Evolutionary conservation across 192 early-diverging fungal species (phyloP), one percentile per base, ranked within the genome.

Genomic region (Mortierella antarctica): DNA sequence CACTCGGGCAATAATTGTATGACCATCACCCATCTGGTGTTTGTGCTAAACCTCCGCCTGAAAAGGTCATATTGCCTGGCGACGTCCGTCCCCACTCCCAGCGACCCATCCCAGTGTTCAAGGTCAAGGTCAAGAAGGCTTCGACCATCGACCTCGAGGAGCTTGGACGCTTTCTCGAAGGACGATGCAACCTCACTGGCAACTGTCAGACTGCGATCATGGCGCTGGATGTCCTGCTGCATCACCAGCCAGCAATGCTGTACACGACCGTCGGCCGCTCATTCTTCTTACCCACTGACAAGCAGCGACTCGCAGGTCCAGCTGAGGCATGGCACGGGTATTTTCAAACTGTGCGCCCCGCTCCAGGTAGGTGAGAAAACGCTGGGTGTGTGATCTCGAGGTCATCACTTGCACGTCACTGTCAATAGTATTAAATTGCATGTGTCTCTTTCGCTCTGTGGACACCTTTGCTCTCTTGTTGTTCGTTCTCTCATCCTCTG

Each of bases 251-350:
- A 17, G 89, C 93, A 7, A 76, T 90, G 57, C 79, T 84, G 20
- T 92, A 94, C 73, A 84, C 89, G 12, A 93, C 93, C 41, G 89
- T 96, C 65, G 93, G 94, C 7, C 88, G 96, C 5, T 97, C 95
- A 21, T 97, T 98, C 86, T 97, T 92, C 67, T 96, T 93, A 2
- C 87, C 91, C 23, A 77, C 85, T 6, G 84, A 83, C 53, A 73
- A 70, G 0, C 52, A 55, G 23, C 52, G 62, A 40, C 88, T 89
- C 0, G 66, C 83, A 7, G 91, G 95, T 20, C 93, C 95, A 21
- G 87, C 91, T 20, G 94, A 96, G 82, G 89, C 94, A 6, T 97
- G 96, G 96, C 89, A 91, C 71, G 97, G 97, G 18, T 95, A 92
- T 74, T 96, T 94, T 65, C 94, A 96, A 59, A 93, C 92, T 31